Conservation (phyloP, 176 grass and related monocot species). For the Bromus sterilis region DNA sequence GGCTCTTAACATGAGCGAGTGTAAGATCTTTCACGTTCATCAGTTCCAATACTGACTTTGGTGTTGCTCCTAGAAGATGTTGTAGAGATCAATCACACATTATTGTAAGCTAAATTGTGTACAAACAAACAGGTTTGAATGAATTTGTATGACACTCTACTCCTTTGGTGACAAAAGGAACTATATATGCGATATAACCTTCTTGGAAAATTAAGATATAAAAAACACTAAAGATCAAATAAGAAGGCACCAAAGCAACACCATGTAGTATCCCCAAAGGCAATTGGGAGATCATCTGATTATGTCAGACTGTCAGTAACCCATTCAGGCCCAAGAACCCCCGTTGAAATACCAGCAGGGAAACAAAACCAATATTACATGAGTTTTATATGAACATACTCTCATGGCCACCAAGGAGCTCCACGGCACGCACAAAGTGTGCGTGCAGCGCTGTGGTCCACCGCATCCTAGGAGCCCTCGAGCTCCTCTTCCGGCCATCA, state of each 20-base stretch:
- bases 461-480: conserved; percentile 91
- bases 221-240: neutral
- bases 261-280: neutral
- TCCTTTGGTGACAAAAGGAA: neutral
- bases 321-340: neutral
- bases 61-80: conserved; percentile 74
- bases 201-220: neutral
- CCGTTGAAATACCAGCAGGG: neutral
- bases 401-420: conserved; percentile 96
- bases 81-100: conserved; percentile 13
- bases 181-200: neutral
- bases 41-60: conserved; percentile 97
- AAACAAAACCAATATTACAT: conserved; percentile 5
- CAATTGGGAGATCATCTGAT: neutral
- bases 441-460: conserved; percentile 93
- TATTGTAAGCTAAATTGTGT: neutral
- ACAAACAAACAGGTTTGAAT: neutral
- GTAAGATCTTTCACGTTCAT: conserved; percentile 99
- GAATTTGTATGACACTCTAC: neutral
- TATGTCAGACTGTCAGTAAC: neutral
- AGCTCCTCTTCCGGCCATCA: conserved; percentile 43
- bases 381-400: conserved; percentile 38
- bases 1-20: conserved; percentile 97
- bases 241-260: neutral
- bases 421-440: conserved; percentile 90